phyloP scores from a whole-genome alignment of 306 rosid genomes.

The Trichosanthes cucumerina region DNA sequence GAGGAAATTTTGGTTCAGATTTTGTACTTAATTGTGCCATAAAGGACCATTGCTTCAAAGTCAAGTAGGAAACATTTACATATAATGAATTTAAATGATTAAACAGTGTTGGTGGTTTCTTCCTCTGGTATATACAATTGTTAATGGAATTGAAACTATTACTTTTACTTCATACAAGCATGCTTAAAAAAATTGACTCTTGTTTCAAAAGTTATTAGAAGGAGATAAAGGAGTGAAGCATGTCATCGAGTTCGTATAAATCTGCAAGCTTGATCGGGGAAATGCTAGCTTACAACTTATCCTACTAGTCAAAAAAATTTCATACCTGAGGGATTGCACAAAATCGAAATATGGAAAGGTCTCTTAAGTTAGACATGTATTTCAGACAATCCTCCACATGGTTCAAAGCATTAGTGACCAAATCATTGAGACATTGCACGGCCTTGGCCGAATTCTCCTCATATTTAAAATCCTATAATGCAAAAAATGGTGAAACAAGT shows the following conservation, averaged over 20 bases:
- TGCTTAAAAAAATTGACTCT: neutral
- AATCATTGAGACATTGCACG: conserved; percentile 88
- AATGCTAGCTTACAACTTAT: neutral
- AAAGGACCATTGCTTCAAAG: neutral
- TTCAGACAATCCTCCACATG: conserved; percentile 72
- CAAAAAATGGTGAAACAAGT: neutral
- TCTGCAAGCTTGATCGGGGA: neutral
- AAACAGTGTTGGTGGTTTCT: neutral
- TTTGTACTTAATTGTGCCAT: neutral
- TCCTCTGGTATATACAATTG: neutral
- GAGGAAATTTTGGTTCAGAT: neutral
- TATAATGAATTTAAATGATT: neutral
- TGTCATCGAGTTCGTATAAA: neutral
- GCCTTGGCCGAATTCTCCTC: conserved; percentile 75
- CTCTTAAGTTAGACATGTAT: conserved; percentile 64
- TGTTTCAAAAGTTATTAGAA: neutral
- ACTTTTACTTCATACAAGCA: neutral
- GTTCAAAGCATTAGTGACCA: conserved; percentile 75
- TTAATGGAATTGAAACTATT: neutral
- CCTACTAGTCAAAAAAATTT: conserved; percentile 13
- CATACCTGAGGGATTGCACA: conserved; percentile 96
- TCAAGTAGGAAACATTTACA: neutral
- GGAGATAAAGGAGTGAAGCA: neutral
- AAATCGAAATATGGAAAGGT: conserved; percentile 64
- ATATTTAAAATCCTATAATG: conserved; percentile 61